Base-by-base conservation (phyloP, 2,329 filamentous ascomycete genomes). In the Pseudopyrenochaeta lycopersici region DNA sequence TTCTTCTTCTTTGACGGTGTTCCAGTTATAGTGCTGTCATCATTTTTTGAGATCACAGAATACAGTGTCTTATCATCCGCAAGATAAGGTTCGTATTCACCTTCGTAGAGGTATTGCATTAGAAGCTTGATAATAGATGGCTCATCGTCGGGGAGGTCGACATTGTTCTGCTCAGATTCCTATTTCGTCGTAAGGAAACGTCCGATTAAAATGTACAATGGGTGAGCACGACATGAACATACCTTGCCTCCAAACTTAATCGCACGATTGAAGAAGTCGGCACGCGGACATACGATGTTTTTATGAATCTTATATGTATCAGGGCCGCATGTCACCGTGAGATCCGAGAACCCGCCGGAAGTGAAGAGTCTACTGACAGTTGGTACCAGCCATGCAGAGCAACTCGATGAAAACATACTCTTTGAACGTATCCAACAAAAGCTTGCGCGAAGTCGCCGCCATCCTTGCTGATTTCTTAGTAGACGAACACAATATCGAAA, bases 251-350 rank as follows among this genome's bases (percentile, higher is more conserved):
- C 32, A 6, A 38, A 20, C 15, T 9, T 38, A 9, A 38, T 11
- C 17, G 56, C 56, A 4, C 46, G 39, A 20, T 39, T 36, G 18
- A 65, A 60, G 36, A 65, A 62, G 5, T n/a, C 40, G 1, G 52
- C 46, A 6, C 58, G 45, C 4, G 45, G 14, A 30, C 60, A 67
- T 0, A 64, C 50, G 7, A 67, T 54, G 5, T 10, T 18, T 43
- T 66, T 67, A 27, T 67, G 64, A 3, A 67, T 60, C 6, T 60
- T 54, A 44, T 66, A 61, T 1, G 39, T 49, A 12, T 63, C 54
- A 2, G 11, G 7, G 1, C 55, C 49, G 30, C 63, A 63, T 1
- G 47, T 62, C 4, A 65, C 50, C 10, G 36, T 52, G 17, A 67
- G 46, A 43, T 64, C 65, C 2, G 52, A 61, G 45, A 55, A 64